These are phyloP conservation scores for Chaetothyriales sp. DNA, from an alignment of 2,329 filamentous ascomycete genomes.

Conservation along the genomic window DNA sequence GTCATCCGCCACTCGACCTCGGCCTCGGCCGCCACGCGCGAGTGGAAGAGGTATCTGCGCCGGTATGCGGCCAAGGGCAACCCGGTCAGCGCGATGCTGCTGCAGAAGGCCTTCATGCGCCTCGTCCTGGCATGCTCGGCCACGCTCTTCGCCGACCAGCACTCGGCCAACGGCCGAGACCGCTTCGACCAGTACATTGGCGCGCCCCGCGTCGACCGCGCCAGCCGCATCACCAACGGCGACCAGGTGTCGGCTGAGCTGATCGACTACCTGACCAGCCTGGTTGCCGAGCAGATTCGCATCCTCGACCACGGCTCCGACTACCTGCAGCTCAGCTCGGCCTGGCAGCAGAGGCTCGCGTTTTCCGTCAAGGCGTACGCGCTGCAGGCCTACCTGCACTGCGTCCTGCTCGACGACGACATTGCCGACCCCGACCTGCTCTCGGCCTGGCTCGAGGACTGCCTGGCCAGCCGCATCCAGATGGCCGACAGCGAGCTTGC, in stretches of 20 bases:
- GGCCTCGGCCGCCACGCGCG: conserved; percentile 51
- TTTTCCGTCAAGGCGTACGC: conserved; percentile 74
- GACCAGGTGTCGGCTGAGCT: conserved; percentile 28
- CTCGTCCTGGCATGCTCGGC: conserved; percentile 68
- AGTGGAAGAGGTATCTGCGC: conserved; percentile 78
- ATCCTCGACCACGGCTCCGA: conserved; percentile 80
- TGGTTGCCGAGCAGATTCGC: conserved; percentile 71
- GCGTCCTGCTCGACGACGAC: conserved; percentile 67
- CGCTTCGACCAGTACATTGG: conserved; percentile 62
- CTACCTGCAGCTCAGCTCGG: conserved; percentile 72
- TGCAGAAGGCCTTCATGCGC: conserved; percentile 79
- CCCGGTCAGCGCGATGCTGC: conserved; percentile 77
- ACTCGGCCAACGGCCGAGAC: conserved; percentile 46
- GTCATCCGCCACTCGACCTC: conserved; percentile 69
- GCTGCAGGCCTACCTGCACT: conserved; percentile 73
- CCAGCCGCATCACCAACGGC: conserved; percentile 9
- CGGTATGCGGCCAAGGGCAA: conserved; percentile 69
- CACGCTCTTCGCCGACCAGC: conserved; percentile 51
- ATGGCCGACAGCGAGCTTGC: conserved; percentile 71
- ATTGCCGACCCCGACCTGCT: conserved; percentile 65
- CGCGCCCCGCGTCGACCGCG: conserved; percentile 24
- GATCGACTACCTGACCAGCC: conserved; percentile 49
- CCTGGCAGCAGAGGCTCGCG: conserved; percentile 74
- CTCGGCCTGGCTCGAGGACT: conserved; percentile 73
- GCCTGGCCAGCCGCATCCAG: conserved; percentile 62